Evolutionary conservation across 352 stramenopile genomes (phyloP), one percentile per base, ranked within the genome.

Genomic region (Pythium rishiriense): DNA sequence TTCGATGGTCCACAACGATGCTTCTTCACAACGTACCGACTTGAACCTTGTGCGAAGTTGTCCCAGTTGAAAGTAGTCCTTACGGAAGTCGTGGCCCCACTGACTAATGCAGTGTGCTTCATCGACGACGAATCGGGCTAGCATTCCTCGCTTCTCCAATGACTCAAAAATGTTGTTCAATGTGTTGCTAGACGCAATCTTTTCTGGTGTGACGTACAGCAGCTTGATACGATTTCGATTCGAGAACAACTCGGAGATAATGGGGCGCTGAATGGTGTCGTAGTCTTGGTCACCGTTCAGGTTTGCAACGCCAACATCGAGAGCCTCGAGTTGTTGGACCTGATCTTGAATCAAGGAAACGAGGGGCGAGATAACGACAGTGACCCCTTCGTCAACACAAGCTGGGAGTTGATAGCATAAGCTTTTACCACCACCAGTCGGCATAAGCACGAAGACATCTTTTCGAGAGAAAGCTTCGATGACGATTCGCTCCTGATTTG

Each of bases 71-170:
- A 98, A 90, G 74, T 99, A 99, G 69, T 98, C 98, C 66, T 98
- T 98, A 14, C 98, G 83, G 71, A 99, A 99, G 71, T 99, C 98
- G 72, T 99, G 98, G 22, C 97, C 97, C 98, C 98, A 99, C 68
- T 97, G 90, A 58, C 87, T 97, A 60, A 99, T 95, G 75, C 97
- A 99, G 67, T 99, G 97, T 8, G 87, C 88, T 69, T 96, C 87
- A 70, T 99, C 97, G 7, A 99, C 89, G 19, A 99, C 95, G 74
- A 99, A 99, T 31, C 97, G 83, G 64, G 92, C 97, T 14, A 99
- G 85, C 10, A 96, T 74, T 1, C 85, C 81, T 10, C 82, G 73
- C 22, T 90, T 86, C 45, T 88, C 73, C 17, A 93, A 72, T 3
- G 82, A 91, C 56, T 90, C 79, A 51, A 92, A 96, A 43, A 98